phyloP scores from a whole-genome alignment of 208 protist species.

The Trypanosoma conorhini region DNA sequence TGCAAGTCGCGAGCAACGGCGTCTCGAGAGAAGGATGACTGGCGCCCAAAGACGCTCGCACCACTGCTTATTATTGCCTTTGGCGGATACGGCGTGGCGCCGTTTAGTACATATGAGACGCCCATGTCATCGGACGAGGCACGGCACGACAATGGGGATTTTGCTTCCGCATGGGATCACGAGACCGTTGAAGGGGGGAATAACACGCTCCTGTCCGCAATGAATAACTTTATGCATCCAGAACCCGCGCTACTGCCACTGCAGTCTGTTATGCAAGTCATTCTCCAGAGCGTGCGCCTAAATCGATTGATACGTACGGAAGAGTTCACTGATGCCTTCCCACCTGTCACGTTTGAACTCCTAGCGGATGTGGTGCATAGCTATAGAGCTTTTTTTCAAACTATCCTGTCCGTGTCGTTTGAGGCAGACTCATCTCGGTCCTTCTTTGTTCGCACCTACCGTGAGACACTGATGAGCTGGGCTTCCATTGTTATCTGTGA shows the following conservation, averaged over 20 bases:
- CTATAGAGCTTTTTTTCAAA: slow-evolving; percentile 38
- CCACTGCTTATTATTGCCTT: slow-evolving; percentile 38
- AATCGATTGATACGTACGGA: slow-evolving; percentile 30
- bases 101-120: slow-evolving; percentile 31
- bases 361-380: slow-evolving; percentile 42
- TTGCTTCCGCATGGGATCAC: background rate
- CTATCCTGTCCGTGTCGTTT: slow-evolving; percentile 20
- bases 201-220: slow-evolving; percentile 8
- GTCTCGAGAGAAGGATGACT: background rate
- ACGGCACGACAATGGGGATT: background rate
- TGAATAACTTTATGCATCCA: slow-evolving; percentile 34
- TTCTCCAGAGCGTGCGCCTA: slow-evolving; percentile 28
- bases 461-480: slow-evolving; percentile 47
- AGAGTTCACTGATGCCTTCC: slow-evolving; percentile 19
- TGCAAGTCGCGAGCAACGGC: background rate
- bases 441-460: slow-evolving; percentile 50
- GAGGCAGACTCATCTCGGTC: slow-evolving; percentile 2
- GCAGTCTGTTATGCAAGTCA: slow-evolving; percentile 31
- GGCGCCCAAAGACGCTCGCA: slow-evolving; percentile 31
- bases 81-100: slow-evolving; percentile 50
- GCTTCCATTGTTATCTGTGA: slow-evolving; percentile 42
- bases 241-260: slow-evolving; percentile 43
- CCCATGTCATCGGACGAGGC: background rate
- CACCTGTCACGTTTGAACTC: slow-evolving; percentile 35
- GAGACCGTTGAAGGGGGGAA: background rate